These are phyloP conservation scores for Nymphaea colorata DNA, from an alignment of 164 flowering plant genomes.

Conservation along the genomic window DNA sequence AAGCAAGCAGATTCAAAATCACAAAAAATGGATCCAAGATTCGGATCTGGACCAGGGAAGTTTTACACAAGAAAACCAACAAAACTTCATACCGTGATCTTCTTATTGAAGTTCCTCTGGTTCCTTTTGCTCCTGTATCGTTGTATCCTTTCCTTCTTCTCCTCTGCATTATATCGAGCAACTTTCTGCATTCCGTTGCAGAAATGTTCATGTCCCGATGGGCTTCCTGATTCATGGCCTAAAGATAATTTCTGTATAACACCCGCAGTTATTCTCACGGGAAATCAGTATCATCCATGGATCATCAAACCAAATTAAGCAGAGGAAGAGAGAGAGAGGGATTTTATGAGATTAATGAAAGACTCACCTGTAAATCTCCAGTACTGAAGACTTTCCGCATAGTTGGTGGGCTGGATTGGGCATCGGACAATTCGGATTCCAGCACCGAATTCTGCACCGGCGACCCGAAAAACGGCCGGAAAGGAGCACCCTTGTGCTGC, in stretches of 20 bases:
- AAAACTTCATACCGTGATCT: slow-evolving; percentile 46
- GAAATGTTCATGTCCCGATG: neutral
- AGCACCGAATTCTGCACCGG: neutral
- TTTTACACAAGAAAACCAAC: no score
- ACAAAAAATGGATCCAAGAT: neutral
- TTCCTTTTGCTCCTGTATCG: slow-evolving; percentile 74
- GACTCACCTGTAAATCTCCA: slow-evolving; percentile 1
- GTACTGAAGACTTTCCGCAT: slow-evolving; percentile 1
- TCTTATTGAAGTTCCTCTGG: slow-evolving; percentile 84
- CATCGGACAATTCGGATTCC: neutral
- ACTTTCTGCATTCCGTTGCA: slow-evolving; percentile 10
- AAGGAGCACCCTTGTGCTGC: neutral
- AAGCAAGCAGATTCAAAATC: slow-evolving; percentile 6
- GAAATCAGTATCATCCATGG: neutral
- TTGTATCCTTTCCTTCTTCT: slow-evolving; percentile 63
- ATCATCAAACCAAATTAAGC: no score
- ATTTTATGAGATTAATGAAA: no score
- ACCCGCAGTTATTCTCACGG: neutral
- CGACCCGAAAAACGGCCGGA: neutral
- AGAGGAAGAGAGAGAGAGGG: neutral
- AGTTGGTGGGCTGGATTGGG: neutral
- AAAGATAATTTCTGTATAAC: neutral
- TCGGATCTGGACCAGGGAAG: no score
- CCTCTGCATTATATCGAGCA: slow-evolving; percentile 54
- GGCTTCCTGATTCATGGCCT: neutral